These are phyloP conservation scores for Ophiosphaerella narmari DNA, from an alignment of 2,329 filamentous ascomycete genomes.

Conservation along the genomic window DNA sequence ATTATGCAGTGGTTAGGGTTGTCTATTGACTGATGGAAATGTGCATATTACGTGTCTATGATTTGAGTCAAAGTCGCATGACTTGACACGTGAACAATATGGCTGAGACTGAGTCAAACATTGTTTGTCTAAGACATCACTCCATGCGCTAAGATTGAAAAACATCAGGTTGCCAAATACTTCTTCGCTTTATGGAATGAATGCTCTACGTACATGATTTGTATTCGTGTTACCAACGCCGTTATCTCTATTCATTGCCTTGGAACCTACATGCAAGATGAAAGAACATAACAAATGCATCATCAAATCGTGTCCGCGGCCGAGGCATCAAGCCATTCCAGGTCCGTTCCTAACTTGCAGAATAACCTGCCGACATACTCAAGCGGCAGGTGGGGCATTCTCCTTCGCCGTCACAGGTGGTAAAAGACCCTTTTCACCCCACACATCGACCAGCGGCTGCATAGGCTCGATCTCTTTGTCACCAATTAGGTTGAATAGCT, in stretches of 20 bases:
- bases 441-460: slow-evolving; percentile 91
- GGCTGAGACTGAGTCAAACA: neutral
- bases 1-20: neutral
- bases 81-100: neutral
- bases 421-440: slow-evolving; percentile 86
- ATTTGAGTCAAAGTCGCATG: no score
- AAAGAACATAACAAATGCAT: no score
- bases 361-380: neutral
- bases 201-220: no score
- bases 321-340: no score
- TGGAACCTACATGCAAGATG: no score
- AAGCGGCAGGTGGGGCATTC: slow-evolving; percentile 16
- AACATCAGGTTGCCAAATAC: no score
- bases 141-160: no score
- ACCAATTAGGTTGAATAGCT: slow-evolving; percentile 76
- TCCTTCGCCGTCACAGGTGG: slow-evolving; percentile 52
- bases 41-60: neutral
- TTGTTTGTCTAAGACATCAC: neutral
- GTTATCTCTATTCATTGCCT: no score
- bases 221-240: no score
- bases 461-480: slow-evolving; percentile 93
- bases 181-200: no score
- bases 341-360: neutral
- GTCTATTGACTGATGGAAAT: neutral
- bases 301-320: no score